phyloP scores from a whole-genome alignment of 2,329 filamentous ascomycete genomes.

The Neonectria neomacrospora region DNA sequence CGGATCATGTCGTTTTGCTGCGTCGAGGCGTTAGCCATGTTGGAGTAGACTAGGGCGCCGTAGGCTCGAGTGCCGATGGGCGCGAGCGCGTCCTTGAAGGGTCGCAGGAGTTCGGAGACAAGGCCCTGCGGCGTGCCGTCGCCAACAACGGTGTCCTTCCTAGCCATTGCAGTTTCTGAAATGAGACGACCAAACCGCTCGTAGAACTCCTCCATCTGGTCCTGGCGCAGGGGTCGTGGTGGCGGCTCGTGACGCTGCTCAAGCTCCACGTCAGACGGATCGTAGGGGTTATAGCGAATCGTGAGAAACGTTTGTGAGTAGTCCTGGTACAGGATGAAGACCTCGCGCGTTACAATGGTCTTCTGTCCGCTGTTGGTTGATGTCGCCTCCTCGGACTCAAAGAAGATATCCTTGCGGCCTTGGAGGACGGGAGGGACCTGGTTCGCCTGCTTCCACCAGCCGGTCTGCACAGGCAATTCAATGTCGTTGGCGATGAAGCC shows the following conservation, averaged over 20 bases:
- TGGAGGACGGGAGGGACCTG: conserved; percentile 84
- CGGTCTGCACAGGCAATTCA: conserved; percentile 77
- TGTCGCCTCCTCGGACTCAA: conserved; percentile 82
- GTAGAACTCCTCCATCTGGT: conserved; percentile 90
- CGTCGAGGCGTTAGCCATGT: conserved; percentile 92
- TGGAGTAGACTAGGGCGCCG: conserved; percentile 92
- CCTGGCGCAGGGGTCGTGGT: conserved; percentile 84
- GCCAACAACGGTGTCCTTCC: conserved; percentile 83
- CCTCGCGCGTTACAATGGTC: conserved; percentile 78
- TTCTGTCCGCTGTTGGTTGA: conserved; percentile 76
- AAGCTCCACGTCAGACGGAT: conserved; percentile 77
- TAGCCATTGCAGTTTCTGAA: conserved; percentile 73
- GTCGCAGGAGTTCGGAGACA: conserved; percentile 80
- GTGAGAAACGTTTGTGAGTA: conserved; percentile 95
- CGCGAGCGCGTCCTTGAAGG: conserved; percentile 76
- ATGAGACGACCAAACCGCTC: conserved; percentile 84
- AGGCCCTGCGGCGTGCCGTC: conserved; percentile 85
- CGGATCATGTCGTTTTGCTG: conserved; percentile 93
- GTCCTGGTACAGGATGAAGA: conserved; percentile 92
- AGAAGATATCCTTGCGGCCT: conserved; percentile 83
- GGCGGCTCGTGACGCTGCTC: conserved; percentile 90
- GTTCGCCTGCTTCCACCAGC: conserved; percentile 90
- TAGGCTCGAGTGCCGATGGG: conserved; percentile 92
- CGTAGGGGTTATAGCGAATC: conserved; percentile 79
- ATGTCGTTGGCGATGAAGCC: conserved; percentile 90